These are phyloP conservation scores for Kodamaea anthophila DNA, from an alignment of 1,139 yeast genomes.

Conservation along the genomic window DNA sequence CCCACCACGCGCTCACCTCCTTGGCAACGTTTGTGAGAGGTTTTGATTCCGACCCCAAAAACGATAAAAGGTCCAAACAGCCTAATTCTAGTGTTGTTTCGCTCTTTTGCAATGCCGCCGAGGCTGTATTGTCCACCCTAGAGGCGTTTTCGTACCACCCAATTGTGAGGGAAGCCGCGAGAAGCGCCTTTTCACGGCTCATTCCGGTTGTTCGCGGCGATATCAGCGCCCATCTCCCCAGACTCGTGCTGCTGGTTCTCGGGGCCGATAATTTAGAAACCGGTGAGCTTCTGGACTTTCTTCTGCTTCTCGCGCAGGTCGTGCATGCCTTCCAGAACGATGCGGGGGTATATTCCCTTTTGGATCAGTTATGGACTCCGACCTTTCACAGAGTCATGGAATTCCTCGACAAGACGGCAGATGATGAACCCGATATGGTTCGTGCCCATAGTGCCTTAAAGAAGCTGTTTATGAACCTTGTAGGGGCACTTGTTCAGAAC, in stretches of 20 bases:
- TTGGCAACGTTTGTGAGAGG: slow-evolving; percentile 89
- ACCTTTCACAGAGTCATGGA: slow-evolving; percentile 60
- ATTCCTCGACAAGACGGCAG: slow-evolving; percentile 24
- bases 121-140: slow-evolving; percentile 76
- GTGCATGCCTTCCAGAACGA: slow-evolving; percentile 70
- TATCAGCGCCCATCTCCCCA: slow-evolving; percentile 56
- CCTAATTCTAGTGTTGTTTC: slow-evolving; percentile 26
- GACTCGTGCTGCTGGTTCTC: slow-evolving; percentile 68
- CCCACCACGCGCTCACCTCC: slow-evolving; percentile 84
- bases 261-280: slow-evolving; percentile 57
- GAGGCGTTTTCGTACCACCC: slow-evolving; percentile 67
- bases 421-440: slow-evolving; percentile 42
- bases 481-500: slow-evolving; percentile 68
- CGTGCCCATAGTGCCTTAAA: slow-evolving; percentile 60
- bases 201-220: slow-evolving; percentile 56
- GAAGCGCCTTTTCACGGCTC: slow-evolving; percentile 83
- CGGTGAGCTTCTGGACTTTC: slow-evolving; percentile 70
- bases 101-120: slow-evolving; percentile 66
- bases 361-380: slow-evolving; percentile 70
- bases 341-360: slow-evolving; percentile 63
- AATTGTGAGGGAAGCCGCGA: slow-evolving; percentile 73
- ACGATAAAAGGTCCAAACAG: slow-evolving; percentile 15
- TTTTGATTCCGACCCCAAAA: slow-evolving; percentile 37
- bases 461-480: slow-evolving; percentile 61
- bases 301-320: slow-evolving; percentile 83